phyloP scores from a whole-genome alignment of 2,329 filamentous ascomycete genomes.

The Annulohypoxylon truncatum region DNA sequence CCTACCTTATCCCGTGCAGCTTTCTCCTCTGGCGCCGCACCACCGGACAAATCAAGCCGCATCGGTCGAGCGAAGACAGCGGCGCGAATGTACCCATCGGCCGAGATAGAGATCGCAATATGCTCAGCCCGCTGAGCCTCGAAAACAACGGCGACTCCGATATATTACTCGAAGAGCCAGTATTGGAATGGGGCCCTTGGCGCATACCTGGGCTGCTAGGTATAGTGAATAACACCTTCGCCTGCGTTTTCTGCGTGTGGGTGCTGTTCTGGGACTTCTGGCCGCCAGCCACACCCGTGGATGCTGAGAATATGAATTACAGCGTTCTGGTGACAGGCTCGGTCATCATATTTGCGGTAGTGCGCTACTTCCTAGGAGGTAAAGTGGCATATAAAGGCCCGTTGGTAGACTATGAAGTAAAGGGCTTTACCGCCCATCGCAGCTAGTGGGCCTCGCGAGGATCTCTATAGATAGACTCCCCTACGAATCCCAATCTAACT shows the following conservation, averaged over 20 bases:
- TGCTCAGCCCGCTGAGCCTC: background rate
- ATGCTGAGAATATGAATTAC: slow-evolving; percentile 33
- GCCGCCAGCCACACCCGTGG: slow-evolving; percentile 25
- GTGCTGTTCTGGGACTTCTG: slow-evolving; percentile 37
- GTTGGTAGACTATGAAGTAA: slow-evolving; percentile 30
- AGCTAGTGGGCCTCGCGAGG: background rate
- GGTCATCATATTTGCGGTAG: slow-evolving; percentile 31
- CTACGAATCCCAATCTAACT: too few relatives aligned
- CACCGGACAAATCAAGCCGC: slow-evolving; percentile 31
- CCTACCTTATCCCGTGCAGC: slow-evolving; percentile 55
- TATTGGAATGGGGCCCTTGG: slow-evolving; percentile 37
- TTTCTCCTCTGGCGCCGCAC: slow-evolving; percentile 56
- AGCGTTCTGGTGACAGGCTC: slow-evolving; percentile 26
- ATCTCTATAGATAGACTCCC: background rate
- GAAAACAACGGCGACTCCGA: slow-evolving; percentile 7
- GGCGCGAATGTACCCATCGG: background rate
- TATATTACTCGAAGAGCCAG: background rate
- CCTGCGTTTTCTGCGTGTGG: slow-evolving; percentile 30
- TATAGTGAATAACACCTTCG: slow-evolving; percentile 27
- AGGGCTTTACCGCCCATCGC: slow-evolving; percentile 6
- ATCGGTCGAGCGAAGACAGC: background rate
- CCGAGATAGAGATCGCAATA: background rate
- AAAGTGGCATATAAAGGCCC: slow-evolving; percentile 34
- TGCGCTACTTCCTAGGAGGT: slow-evolving; percentile 29
- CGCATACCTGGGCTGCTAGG: slow-evolving; percentile 29